A percentile compares a stretch with the other conserved stretches of the same genome.
These are phyloP conservation scores for Capronia epimyces DNA, from an alignment of 2,329 filamentous ascomycete genomes.

Conservation along the genomic window DNA sequence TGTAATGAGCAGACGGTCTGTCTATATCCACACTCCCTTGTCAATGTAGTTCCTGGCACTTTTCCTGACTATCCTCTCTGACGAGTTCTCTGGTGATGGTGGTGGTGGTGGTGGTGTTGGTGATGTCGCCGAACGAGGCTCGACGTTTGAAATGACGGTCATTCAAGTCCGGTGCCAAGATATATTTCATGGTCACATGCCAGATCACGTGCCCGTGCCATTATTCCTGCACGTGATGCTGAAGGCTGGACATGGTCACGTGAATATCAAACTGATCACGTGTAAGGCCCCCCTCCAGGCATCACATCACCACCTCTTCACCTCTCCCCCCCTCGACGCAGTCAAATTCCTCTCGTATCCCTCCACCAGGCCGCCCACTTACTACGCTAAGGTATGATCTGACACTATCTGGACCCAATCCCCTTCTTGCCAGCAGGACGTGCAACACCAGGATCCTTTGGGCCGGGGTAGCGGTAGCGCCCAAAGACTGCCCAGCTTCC, in stretches of 20 bases:
- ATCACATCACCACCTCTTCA: background rate
- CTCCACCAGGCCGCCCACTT: too few species aligned
- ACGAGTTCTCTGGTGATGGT: too few species aligned
- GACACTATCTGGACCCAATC: background rate
- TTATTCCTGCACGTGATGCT: background rate
- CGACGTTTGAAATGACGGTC: background rate
- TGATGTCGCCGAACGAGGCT: background rate
- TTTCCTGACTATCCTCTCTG: too few species aligned
- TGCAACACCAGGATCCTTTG: background rate
- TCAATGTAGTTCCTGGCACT: too few species aligned
- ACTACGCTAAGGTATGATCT: too few species aligned
- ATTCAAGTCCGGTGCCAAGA: slow-evolving; percentile 21
- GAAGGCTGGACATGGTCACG: too few species aligned
- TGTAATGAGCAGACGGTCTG: too few species aligned
- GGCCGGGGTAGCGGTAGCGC: background rate
- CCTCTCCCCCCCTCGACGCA: background rate
- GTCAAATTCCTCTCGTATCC: background rate
- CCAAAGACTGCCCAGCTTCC: background rate
- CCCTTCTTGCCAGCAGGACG: background rate
- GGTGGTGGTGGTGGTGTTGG: too few species aligned
- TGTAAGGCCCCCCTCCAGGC: background rate
- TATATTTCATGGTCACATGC: slow-evolving; percentile 30
- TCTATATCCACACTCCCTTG: too few species aligned
- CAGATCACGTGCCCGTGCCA: background rate
- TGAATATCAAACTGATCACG: background rate